Conservation (phyloP, 805 yeast species). For the Myxozyma monticola region DNA sequence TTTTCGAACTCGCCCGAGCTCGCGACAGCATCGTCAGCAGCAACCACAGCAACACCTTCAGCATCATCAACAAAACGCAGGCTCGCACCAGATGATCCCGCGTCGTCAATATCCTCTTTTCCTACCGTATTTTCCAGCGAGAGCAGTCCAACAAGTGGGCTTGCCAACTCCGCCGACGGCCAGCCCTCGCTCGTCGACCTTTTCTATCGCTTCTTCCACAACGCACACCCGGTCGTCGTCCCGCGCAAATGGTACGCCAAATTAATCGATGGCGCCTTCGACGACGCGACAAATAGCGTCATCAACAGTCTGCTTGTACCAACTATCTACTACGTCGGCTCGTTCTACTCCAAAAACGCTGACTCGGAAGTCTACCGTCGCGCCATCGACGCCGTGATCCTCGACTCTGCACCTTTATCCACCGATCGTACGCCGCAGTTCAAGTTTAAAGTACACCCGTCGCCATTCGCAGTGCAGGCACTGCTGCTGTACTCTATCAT, state of each 20-base stretch:
- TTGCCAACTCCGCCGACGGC: not conserved
- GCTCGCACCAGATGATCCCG: too few relatives aligned
- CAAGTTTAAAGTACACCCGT: slow-evolving; percentile 5
- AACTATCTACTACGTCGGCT: slow-evolving; percentile 12
- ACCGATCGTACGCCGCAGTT: not conserved
- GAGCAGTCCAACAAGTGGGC: not conserved
- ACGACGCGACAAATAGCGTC: not conserved
- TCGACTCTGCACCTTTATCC: not conserved
- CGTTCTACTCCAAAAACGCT: slow-evolving; percentile 12
- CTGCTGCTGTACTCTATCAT: slow-evolving; percentile 13
- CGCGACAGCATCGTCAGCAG: too few relatives aligned
- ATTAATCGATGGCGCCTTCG: slow-evolving; percentile 5
- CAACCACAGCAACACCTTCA: too few relatives aligned
- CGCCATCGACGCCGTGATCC: slow-evolving; percentile 8
- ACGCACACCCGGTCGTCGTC: slow-evolving; percentile 20
- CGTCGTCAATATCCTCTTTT: not conserved
- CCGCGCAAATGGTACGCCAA: slow-evolving; percentile 11
- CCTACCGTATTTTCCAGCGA: not conserved
- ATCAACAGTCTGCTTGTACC: slow-evolving; percentile 13
- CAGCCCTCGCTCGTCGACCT: slow-evolving; percentile 13
- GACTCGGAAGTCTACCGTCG: slow-evolving; percentile 7
- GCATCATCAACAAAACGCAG: too few relatives aligned
- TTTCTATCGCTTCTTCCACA: slow-evolving; percentile 14
- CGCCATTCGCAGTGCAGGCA: slow-evolving; percentile 20
- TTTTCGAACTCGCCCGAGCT: too few relatives aligned